These are phyloP conservation scores for Globisporangium sylvaticum DNA, from an alignment of 352 stramenopile genomes.

Conservation along the genomic window DNA sequence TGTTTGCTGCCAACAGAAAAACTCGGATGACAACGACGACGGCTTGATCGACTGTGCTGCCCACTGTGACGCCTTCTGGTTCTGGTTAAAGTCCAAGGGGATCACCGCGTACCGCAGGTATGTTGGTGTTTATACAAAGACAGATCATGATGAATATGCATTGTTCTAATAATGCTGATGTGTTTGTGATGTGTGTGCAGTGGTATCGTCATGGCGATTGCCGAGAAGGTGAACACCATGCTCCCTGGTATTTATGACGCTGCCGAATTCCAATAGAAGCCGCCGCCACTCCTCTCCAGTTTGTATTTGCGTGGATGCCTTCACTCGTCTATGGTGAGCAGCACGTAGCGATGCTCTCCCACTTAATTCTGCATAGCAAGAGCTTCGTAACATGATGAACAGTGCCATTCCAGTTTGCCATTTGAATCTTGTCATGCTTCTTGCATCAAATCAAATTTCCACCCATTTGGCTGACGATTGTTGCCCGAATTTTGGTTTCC, in stretches of 20 bases:
- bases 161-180: background rate
- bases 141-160: background rate
- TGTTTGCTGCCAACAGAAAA: conserved; percentile 28
- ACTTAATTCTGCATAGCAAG: background rate
- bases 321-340: background rate
- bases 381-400: background rate
- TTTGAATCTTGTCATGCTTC: background rate
- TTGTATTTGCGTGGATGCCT: conserved; percentile 9
- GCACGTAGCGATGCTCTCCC: background rate
- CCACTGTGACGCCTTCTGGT: conserved; percentile 97
- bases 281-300: conserved; percentile 20
- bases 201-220: conserved; percentile 96
- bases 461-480: background rate
- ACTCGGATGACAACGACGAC: conserved; percentile 86
- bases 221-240: conserved; percentile 97
- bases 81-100: conserved; percentile 94
- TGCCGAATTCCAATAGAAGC: conserved; percentile 88
- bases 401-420: background rate
- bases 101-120: conserved; percentile 92
- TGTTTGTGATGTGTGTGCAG: conserved; percentile 27
- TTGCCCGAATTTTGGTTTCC: background rate
- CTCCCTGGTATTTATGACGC: conserved; percentile 96
- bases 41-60: conserved; percentile 89
- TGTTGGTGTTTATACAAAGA: background rate
- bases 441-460: background rate